Evolutionary conservation across 208 protist species (phyloP), one percentile per base, ranked within the genome.

Genomic region (Leishmania major): DNA sequence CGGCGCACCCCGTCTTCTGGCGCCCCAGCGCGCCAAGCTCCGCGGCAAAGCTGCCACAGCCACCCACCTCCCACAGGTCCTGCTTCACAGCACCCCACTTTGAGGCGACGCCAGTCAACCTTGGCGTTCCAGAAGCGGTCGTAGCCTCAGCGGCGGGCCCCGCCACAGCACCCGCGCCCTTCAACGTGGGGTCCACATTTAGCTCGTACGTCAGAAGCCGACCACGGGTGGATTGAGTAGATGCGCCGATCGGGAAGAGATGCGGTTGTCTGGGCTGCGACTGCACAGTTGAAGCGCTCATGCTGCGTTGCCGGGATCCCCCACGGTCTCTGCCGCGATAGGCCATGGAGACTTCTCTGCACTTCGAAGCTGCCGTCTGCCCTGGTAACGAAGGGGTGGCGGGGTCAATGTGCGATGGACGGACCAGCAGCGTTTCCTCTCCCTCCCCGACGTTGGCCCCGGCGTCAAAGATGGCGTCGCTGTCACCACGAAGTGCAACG

Each of bases 391-490:
- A 11, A 25, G 28, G 51, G 40, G 62, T 13, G 8, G 17, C 37
- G 5, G 71, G 37, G 0, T 60, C 64, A 2, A 81, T 45, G 71
- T 84, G 81, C n/a, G 81, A 84, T 37, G 69, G 77, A 79, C 81
- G 81, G 59, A 60, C 72, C 4, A 84, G 76, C 67, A n/a, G 45
- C 69, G 67, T 57, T 51, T 73, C 76, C 13, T 84, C 77, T 57
- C 40, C 69, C 13, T 81, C 81, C 28, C 13, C 55, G 13, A 2
- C 35, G 2, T 28, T 62, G 2, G 53, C 28, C 7, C 10, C 60
- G 6, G 22, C 28, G 31, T 2, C 62, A 70, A 8, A 13, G 1
- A 15, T 22, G 17, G 62, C 13, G 45, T 64, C 22, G 17, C 47
- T 47, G 62, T 3, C 35, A 69, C 25, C 43, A 22, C 17, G 5